Evolutionary conservation across 768 basidiomycete species (phyloP).

Genomic region (Leccinellum luteum): DNA sequence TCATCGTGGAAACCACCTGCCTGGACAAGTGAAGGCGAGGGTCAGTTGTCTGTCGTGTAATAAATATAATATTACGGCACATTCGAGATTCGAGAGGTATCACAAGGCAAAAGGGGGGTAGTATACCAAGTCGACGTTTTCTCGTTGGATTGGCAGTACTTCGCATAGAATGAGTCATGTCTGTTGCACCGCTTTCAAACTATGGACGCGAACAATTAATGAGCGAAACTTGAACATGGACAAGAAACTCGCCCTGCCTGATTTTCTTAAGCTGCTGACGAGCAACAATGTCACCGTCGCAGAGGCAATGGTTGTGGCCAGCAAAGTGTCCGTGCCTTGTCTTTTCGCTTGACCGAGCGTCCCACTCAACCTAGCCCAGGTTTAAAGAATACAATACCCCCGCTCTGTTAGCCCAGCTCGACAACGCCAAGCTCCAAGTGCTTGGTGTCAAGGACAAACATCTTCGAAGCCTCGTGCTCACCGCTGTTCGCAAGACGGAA

Average conservation of each 20-base stretch:
- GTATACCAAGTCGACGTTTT: constrained; percentile 21
- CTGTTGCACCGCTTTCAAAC: neutral
- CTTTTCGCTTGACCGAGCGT: neutral
- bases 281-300: constrained; percentile 52
- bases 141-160: constrained; percentile 8
- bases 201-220: neutral
- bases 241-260: constrained; percentile 56
- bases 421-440: constrained; percentile 54
- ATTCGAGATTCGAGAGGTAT: neutral
- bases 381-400: constrained; percentile 72
- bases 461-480: constrained; percentile 55
- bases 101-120: constrained; percentile 9
- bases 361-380: constrained; percentile 38
- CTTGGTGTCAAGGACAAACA: constrained; percentile 65
- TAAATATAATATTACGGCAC: neutral
- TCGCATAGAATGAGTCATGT: constrained; percentile 1
- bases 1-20: constrained; percentile 85
- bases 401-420: constrained; percentile 52
- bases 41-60: constrained; percentile 11
- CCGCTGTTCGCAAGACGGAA: constrained; percentile 64
- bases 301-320: constrained; percentile 68
- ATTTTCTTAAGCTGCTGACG: constrained; percentile 66
- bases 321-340: constrained; percentile 55
- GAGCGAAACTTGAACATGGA: constrained; percentile 21
- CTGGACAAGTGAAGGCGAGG: constrained; percentile 50